Evolutionary conservation across 2,329 filamentous ascomycete species (phyloP).

Genomic region (Daldinia eschscholtzii): DNA sequence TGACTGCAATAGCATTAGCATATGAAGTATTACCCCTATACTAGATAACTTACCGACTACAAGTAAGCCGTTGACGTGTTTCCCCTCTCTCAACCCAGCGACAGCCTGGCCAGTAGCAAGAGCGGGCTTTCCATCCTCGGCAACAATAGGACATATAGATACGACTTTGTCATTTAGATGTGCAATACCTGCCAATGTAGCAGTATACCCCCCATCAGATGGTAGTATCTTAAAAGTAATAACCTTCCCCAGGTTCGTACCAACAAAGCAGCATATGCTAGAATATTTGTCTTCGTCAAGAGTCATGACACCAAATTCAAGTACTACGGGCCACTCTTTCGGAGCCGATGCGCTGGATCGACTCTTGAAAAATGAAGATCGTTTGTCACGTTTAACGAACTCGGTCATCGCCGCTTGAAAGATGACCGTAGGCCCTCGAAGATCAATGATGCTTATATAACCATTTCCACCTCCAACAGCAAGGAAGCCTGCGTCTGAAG

Average conservation of each 20-base stretch:
- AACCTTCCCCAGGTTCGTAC: constrained; percentile 85
- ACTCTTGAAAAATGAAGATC: constrained; percentile 75
- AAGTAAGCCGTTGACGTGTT: constrained; percentile 82
- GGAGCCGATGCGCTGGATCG: constrained; percentile 61
- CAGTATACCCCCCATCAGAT: constrained; percentile 77
- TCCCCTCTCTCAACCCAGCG: constrained; percentile 79
- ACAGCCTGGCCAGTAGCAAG: constrained; percentile 81
- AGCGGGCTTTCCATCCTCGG: constrained; percentile 81
- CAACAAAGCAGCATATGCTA: constrained; percentile 91
- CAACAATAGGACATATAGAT: constrained; percentile 81
- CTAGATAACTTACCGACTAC: constrained; percentile 71
- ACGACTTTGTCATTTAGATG: constrained; percentile 78
- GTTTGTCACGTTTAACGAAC: constrained; percentile 81
- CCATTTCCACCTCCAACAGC: constrained; percentile 88
- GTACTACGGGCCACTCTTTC: constrained; percentile 81
- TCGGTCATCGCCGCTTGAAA: constrained; percentile 79
- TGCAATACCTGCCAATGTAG: constrained; percentile 76
- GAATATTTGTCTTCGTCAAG: constrained; percentile 95
- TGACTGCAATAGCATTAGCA: constrained; percentile 60
- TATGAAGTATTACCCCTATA: not conserved
- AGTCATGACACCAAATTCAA: constrained; percentile 95
- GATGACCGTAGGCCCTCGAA: constrained; percentile 88
- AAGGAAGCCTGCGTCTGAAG: constrained; percentile 94
- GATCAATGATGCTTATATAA: constrained; percentile 83
- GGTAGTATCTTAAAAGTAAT: constrained; percentile 93